Evolutionary conservation across 306 rosid species (phyloP).

Genomic region (Citrullus colocynthis): DNA sequence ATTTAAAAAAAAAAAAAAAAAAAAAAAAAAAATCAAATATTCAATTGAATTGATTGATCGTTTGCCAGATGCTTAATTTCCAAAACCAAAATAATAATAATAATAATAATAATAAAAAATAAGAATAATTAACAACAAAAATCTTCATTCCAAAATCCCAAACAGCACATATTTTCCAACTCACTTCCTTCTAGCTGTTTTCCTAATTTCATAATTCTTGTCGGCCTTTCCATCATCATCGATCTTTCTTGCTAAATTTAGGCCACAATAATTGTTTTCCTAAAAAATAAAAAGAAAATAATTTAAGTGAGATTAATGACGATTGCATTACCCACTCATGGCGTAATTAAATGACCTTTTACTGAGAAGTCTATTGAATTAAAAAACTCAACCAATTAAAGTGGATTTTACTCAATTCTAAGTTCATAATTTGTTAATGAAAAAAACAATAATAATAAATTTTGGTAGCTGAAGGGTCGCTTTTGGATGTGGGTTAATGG

Average conservation of each 20-base stretch:
- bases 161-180: background rate
- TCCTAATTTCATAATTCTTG: background rate
- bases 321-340: background rate
- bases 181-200: background rate
- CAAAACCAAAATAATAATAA: background rate
- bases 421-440: background rate
- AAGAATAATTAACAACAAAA: background rate
- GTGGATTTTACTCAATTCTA: constrained; percentile 1
- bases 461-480: constrained; percentile 23
- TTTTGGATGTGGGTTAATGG: constrained; percentile 18
- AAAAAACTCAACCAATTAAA: background rate
- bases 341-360: background rate
- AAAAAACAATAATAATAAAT: background rate
- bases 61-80: background rate
- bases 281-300: background rate
- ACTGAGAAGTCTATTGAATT: background rate
- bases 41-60: background rate
- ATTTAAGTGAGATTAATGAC: background rate
- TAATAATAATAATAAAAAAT: background rate
- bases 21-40: background rate
- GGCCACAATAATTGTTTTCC: background rate
- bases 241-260: background rate
- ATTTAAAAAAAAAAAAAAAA: background rate
- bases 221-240: background rate
- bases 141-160: background rate